These are phyloP conservation scores for Globisporangium mamillatum DNA, from an alignment of 352 stramenopile species.

Conservation along the genomic window DNA sequence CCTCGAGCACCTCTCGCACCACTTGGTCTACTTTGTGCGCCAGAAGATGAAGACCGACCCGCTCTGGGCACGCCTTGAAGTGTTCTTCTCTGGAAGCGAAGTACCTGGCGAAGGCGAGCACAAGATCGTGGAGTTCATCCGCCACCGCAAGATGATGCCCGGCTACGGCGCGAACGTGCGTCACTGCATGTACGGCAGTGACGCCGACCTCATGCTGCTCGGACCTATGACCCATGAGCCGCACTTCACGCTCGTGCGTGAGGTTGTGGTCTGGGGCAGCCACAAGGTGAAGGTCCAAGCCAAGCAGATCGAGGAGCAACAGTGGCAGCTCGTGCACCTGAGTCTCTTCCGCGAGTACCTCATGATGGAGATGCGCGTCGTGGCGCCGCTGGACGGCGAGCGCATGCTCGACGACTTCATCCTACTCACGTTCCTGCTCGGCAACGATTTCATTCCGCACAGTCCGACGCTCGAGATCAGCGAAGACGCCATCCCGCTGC, in stretches of 20 bases:
- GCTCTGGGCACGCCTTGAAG: conserved; percentile 93
- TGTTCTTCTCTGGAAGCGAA: conserved; percentile 97
- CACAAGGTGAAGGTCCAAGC: conserved; percentile 49
- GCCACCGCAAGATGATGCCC: conserved; percentile 86
- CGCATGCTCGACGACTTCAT: conserved; percentile 99
- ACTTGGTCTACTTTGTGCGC: conserved; percentile 91
- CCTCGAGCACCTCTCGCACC: conserved; percentile 92
- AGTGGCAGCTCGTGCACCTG: conserved; percentile 97
- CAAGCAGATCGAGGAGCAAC: conserved; percentile 93
- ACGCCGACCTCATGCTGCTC: conserved; percentile 99
- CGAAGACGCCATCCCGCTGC: conserved; percentile 96
- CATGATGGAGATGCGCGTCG: conserved; percentile 93
- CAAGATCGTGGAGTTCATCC: conserved; percentile 99
- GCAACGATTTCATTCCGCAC: conserved; percentile 99
- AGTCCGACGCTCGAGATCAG: conserved; percentile 98
- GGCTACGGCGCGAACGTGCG: conserved; percentile 94
- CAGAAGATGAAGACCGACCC: conserved; percentile 97
- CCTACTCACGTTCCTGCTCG: conserved; percentile 99
- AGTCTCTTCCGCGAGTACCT: conserved; percentile 98
- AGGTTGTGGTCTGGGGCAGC: conserved; percentile 96
- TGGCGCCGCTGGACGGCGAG: conserved; percentile 74
- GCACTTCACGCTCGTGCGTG: conserved; percentile 97
- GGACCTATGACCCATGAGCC: conserved; percentile 97
- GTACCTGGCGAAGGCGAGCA: conserved; percentile 99
- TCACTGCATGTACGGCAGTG: conserved; percentile 98